Base-by-base conservation (phyloP, 2,329 filamentous ascomycete genomes). In the Ophiosphaerella narmari region DNA sequence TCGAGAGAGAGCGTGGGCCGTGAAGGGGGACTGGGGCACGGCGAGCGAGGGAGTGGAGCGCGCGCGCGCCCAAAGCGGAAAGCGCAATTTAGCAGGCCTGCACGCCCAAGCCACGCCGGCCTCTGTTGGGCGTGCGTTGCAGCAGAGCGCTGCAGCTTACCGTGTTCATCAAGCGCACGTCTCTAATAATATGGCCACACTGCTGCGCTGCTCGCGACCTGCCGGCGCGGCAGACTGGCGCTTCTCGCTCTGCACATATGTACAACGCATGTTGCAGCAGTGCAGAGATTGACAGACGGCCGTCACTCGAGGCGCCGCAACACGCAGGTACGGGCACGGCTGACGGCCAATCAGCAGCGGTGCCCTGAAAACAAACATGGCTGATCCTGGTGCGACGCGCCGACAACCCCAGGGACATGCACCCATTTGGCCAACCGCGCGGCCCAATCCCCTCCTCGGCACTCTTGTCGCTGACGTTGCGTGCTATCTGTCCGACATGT, bases 381-480 rank as follows among this genome's bases (percentile, higher is more conserved):
- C 43, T 7, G 18, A 34, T 43, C 39, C 35, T 31, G 18, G 13
- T 16, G 14, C 13, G 33, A 35, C 26, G 26, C 7, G 11, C 7
- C 26, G 18, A 21, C 18, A 21, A 2, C 18, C 18, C 36, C n/a
- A n/a, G 37, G 13, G 39, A 32, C 39, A 34, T 13, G 8, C 24
- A 24, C 35, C 35, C 31, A 29, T 46, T 48, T 47, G 46, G 50
- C 51, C 32, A 35, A 35, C 32, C 32, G 32, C 40, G 32, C 40
- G 40, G 40, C 32, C 39, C 39, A 40, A n/a, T n/a, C n/a, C 1
- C 23, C 26, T 48, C 32, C 37, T 41, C 16, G 45, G 39, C 45
- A 18, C 26, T 29, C 26, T 37, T 32, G 38, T 31, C 39, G 50
- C 47, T 50, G 47, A 50, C 52, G 52, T 49, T 51, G 52, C 40